phyloP scores from a whole-genome alignment of 345 rosid genomes.

The Populus alba region DNA sequence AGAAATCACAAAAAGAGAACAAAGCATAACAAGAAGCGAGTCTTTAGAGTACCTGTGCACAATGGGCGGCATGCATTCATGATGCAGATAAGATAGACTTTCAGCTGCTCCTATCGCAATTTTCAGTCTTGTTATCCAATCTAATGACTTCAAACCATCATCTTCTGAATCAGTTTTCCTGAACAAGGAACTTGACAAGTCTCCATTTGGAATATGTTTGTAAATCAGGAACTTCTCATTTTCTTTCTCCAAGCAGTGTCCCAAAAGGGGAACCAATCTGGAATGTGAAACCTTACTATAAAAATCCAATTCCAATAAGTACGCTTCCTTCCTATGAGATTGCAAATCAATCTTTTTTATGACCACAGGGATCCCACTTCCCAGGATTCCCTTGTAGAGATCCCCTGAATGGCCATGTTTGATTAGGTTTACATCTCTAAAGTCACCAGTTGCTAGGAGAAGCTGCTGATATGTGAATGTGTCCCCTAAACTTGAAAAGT shows the following conservation, averaged over 20 bases:
- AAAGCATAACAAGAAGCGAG: neutral
- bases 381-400: conserved; percentile 71
- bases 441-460: conserved; percentile 64
- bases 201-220: conserved; percentile 84
- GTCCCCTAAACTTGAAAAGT: conserved; percentile 69
- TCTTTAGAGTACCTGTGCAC: conserved; percentile 73
- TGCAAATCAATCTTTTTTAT: conserved; percentile 63
- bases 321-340: conserved; percentile 54
- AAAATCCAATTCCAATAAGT: conserved; percentile 70
- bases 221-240: conserved; percentile 76
- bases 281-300: conserved; percentile 72
- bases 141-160: conserved; percentile 77
- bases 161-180: conserved; percentile 58
- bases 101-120: conserved; percentile 97
- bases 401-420: conserved; percentile 93
- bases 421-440: conserved; percentile 67
- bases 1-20: neutral
- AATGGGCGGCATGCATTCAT: conserved; percentile 80
- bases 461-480: conserved; percentile 73
- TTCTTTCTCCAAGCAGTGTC: conserved; percentile 82
- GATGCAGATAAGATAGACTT: conserved; percentile 79
- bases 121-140: conserved; percentile 97
- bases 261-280: conserved; percentile 79
- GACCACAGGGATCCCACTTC: conserved; percentile 55
- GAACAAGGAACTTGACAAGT: conserved; percentile 72